A percentile compares a stretch with the other conserved stretches of the same genome.
phyloP scores from a whole-genome alignment of 768 basidiomycete genomes.

The Auricularia sp. region DNA sequence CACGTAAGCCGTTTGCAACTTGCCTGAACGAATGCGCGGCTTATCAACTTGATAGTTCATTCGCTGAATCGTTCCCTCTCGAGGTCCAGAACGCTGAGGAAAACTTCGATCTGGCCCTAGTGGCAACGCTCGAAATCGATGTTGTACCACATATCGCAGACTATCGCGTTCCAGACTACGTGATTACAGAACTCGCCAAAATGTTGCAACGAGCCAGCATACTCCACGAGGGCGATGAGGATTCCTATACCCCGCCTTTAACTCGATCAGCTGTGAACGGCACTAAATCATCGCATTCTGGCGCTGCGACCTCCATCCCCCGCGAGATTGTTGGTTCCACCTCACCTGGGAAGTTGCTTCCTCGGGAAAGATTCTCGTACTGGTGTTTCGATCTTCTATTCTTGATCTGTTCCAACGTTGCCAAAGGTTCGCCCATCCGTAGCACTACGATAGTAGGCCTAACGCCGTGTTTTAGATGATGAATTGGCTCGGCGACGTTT shows the following conservation, averaged over 20 bases:
- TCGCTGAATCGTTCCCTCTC: constrained; percentile 44
- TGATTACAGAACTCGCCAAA: constrained; percentile 58
- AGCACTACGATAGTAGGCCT: neutral
- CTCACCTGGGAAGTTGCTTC: constrained; percentile 41
- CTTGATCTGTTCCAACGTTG: constrained; percentile 59
- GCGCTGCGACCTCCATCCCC: neutral
- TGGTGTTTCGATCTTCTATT: constrained; percentile 90
- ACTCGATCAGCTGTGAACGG: neutral
- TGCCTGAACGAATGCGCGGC: neutral
- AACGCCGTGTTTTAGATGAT: constrained; percentile 34
- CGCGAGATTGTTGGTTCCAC: constrained; percentile 45
- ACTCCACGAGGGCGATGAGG: constrained; percentile 32
- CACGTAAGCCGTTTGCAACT: constrained; percentile 40
- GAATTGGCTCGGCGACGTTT: constrained; percentile 52
- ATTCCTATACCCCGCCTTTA: neutral
- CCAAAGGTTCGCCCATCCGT: constrained; percentile 35
- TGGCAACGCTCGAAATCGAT: constrained; percentile 69
- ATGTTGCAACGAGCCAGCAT: constrained; percentile 64
- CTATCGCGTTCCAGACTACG: constrained; percentile 54
- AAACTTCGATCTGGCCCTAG: constrained; percentile 73
- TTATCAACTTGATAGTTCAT: constrained; percentile 33
- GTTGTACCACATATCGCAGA: constrained; percentile 59
- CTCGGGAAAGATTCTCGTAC: constrained; percentile 79
- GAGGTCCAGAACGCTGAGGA: constrained; percentile 69
- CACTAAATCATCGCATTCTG: neutral